Conservation (phyloP, 805 yeast species). For the Pichia sporocuriosa region DNA sequence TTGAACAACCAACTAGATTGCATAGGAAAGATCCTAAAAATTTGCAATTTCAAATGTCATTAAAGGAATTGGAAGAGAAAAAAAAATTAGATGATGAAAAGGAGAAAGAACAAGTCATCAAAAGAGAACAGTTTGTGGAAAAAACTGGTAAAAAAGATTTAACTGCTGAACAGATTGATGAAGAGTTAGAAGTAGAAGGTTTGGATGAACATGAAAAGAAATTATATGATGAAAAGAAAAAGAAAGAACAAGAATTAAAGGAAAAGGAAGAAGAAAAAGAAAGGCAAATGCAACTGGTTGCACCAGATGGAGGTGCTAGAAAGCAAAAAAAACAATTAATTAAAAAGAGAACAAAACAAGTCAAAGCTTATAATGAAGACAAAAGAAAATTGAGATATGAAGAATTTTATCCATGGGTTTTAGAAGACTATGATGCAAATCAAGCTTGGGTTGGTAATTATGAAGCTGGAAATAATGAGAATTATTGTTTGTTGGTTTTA, state of each 20-base stretch:
- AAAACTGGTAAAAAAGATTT: constrained; percentile 14
- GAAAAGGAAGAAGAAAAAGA: constrained; percentile 34
- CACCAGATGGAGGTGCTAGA: constrained; percentile 89
- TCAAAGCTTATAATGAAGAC: constrained; percentile 71
- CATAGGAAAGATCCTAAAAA: constrained; percentile 93
- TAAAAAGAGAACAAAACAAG: constrained; percentile 80
- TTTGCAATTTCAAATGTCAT: constrained; percentile 75
- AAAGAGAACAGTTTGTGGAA: constrained; percentile 30
- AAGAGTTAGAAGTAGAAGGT: constrained; percentile 24
- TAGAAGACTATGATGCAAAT: constrained; percentile 92
- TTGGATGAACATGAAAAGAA: constrained; percentile 38
- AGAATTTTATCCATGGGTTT: constrained; percentile 96
- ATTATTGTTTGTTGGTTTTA: constrained; percentile 78
- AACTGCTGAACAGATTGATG: constrained; percentile 25
- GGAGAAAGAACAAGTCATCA: constrained; percentile 31
- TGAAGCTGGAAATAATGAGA: constrained; percentile 83
- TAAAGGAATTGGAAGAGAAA: constrained; percentile 67
- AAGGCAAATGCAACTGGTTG: constrained; percentile 59
- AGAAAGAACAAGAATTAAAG: constrained; percentile 20
- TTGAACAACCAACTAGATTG: constrained; percentile 76
- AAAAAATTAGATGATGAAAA: constrained; percentile 41
- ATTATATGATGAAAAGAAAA: constrained; percentile 21
- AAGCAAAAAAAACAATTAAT: constrained; percentile 49
- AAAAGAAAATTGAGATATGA: constrained; percentile 85
- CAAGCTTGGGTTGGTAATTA: constrained; percentile 95